Conservation (phyloP, 164 flowering plant genomes). For the Sedum album region DNA sequence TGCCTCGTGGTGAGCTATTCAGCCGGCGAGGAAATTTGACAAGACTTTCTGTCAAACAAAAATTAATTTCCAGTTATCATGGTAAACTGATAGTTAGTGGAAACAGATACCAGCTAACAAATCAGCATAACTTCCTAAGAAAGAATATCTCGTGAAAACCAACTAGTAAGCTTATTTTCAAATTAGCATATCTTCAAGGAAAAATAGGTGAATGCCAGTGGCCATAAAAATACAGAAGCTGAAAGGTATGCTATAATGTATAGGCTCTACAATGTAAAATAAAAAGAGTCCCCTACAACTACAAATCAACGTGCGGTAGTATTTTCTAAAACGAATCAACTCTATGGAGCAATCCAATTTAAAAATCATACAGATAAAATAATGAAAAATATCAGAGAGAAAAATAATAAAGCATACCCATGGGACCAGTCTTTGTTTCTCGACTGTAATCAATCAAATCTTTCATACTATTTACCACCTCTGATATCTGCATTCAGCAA, state of each 20-base stretch:
- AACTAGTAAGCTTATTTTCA: no score
- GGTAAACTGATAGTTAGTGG: neutral
- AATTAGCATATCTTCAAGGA: no score
- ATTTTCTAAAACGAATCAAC: no score
- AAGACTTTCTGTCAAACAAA: constrained; percentile 60
- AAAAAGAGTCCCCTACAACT: no score
- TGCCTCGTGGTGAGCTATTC: constrained; percentile 36
- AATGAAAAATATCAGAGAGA: neutral
- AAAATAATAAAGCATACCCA: constrained; percentile 51
- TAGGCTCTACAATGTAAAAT: no score
- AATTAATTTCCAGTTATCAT: neutral
- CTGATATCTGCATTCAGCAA: constrained; percentile 74
- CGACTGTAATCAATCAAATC: constrained; percentile 96
- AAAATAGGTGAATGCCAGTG: no score
- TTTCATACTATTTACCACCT: constrained; percentile 98
- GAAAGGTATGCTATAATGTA: no score
- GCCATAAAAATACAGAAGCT: no score
- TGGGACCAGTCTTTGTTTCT: constrained; percentile 81
- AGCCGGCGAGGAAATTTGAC: constrained; percentile 77
- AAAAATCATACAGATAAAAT: neutral
- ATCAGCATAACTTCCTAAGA: neutral
- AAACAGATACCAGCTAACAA: neutral
- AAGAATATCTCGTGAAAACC: neutral
- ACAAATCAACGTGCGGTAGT: no score
- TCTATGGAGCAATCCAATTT: no score